A percentile compares a stretch with the other conserved stretches of the same genome.
These are phyloP conservation scores for Cytospora mali DNA, from an alignment of 2,329 filamentous ascomycete species.

Conservation along the genomic window DNA sequence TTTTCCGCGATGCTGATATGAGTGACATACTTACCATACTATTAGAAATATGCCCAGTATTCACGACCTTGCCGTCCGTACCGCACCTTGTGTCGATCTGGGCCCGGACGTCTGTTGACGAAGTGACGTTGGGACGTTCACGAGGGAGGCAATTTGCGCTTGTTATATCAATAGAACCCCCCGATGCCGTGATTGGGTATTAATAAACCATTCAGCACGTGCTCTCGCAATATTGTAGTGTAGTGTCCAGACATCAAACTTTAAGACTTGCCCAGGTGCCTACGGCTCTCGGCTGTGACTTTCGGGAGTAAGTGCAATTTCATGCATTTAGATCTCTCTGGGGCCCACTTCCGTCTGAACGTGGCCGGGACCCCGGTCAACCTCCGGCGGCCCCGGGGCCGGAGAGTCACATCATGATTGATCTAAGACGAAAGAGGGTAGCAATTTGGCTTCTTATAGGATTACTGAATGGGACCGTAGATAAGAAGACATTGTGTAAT, in stretches of 20 bases:
- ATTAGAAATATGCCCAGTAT: neutral
- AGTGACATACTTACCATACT: neutral
- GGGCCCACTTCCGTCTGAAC: neutral
- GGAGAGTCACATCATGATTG: neutral
- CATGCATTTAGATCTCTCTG: neutral
- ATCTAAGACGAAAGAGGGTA: neutral
- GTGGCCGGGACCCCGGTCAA: neutral
- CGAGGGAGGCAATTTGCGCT: neutral
- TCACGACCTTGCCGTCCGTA: neutral
- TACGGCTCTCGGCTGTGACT: neutral
- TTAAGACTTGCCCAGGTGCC: too few species aligned
- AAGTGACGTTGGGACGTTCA: too few species aligned
- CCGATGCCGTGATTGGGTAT: neutral
- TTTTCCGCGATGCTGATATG: neutral
- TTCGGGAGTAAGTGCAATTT: neutral
- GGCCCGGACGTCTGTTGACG: too few species aligned
- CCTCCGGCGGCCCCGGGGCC: neutral
- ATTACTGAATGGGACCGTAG: neutral
- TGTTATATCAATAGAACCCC: neutral
- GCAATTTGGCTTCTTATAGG: neutral
- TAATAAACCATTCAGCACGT: neutral
- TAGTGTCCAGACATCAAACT: neutral
- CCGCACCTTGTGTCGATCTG: neutral
- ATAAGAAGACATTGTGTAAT: too few species aligned
- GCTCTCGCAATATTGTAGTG: neutral